Evolutionary conservation across 192 early-diverging fungal species (phyloP).

Genomic region (Coemansia sp.): DNA sequence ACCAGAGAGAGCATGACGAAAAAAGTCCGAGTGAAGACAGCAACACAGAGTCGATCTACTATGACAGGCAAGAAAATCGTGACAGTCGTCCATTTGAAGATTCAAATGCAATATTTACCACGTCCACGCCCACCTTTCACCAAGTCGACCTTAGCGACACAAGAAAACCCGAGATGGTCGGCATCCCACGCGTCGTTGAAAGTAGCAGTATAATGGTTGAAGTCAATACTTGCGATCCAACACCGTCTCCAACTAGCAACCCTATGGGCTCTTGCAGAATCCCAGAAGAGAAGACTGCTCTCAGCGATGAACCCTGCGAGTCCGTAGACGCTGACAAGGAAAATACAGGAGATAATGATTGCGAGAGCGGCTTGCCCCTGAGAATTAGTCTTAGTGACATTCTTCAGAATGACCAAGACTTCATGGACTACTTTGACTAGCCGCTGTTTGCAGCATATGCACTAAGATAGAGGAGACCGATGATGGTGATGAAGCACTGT

Average conservation of each 20-base stretch:
- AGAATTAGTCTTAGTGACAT: slow-evolving; percentile 3
- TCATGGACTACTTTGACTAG: slow-evolving; percentile 4
- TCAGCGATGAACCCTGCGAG: neutral
- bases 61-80: neutral
- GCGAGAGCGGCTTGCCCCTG: neutral
- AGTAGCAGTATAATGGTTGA: slow-evolving; percentile 8
- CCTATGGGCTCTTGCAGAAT: neutral
- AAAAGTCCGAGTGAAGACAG: neutral
- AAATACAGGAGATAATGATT: neutral
- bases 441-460: neutral
- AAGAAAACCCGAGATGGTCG: slow-evolving; percentile 5
- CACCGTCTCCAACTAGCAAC: neutral
- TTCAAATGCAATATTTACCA: slow-evolving; percentile 9
- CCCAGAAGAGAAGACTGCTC: neutral
- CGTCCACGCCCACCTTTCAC: slow-evolving; percentile 5
- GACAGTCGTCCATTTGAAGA: slow-evolving; percentile 12
- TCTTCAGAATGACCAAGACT: neutral
- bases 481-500: neutral
- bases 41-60: neutral
- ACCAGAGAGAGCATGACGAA: neutral
- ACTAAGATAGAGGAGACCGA: neutral
- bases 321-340: neutral
- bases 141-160: slow-evolving; percentile 5
- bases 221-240: neutral
- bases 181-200: neutral